Evolutionary conservation across 331 rosid genomes (phyloP), one percentile per base, ranked within the genome.

Genomic region (Spiraea crenata): DNA sequence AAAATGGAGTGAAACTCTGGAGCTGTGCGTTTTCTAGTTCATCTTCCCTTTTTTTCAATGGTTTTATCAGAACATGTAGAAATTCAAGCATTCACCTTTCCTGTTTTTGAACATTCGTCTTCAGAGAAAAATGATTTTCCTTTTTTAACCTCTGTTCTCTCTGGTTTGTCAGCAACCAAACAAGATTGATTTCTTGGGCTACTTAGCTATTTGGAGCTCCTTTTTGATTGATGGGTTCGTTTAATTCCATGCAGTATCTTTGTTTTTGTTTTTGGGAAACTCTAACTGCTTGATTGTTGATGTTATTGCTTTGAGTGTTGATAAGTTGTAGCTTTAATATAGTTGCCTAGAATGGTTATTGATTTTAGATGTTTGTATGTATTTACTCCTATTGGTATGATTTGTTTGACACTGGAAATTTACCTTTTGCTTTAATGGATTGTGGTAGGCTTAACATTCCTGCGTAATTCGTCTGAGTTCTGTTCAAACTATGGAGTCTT

Each of bases 401-500:
- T 63, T 34, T 61, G 2, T 63, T 58, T 35, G 4, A 48, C 25
- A 41, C 38, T 10, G 15, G 46, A 70, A 39, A 50, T 3, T 56
- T 8, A 19, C 63, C 38, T 51, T 60, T 81, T 46, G 55, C 62
- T 63, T 57, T 66, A 44, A 65, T 25, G 60, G 74, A 48, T 75
- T 79, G n/a, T 82, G 75, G 65, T 74, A 83, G 90, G 88, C 40
- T 17, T 44, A 57, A 76, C 59, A 49, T 62, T 62, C 2, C 60
- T 69, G 70, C 39, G 25, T 41, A 74, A 41, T 38, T 70, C 72
- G 74, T 65, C 64, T 46, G 46, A 31, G 64, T 71, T 83, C 66
- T 54, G 45, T 65, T 71, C 70, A 51, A 44, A 35, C 63, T 44
- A 90, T 90, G 97, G 95, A 88, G 82, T 79, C 95, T 69, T 90